Conservation (phyloP, 1,284 basidiomycete species). For the Hymenochaete sp. region DNA sequence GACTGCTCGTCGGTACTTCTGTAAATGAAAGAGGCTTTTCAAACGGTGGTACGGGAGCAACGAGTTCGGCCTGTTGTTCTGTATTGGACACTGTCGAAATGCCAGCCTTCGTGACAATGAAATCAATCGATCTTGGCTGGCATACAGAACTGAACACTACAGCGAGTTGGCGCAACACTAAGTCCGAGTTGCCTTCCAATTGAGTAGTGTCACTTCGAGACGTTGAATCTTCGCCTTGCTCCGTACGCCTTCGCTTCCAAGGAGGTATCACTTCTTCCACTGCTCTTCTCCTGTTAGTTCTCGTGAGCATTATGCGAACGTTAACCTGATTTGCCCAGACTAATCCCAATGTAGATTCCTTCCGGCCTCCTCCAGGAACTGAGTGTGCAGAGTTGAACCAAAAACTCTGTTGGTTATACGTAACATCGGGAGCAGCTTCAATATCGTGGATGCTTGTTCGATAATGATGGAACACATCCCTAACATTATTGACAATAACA, state of each 20-base stretch:
- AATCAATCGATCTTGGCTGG: conserved; percentile 56
- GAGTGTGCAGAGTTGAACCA: conserved; percentile 66
- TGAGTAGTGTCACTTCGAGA: conserved; percentile 11
- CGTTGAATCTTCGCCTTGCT: no score
- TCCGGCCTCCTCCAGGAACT: conserved; percentile 46
- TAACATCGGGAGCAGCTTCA: conserved; percentile 26
- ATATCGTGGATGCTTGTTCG: conserved; percentile 19
- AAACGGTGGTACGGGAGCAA: no score
- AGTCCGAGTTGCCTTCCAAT: conserved; percentile 26
- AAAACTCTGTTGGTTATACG: conserved; percentile 67
- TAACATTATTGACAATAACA: conserved; percentile 80
- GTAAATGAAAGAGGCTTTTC: no score
- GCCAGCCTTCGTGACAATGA: conserved; percentile 55
- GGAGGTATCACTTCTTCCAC: conserved; percentile 32
- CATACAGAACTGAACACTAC: conserved; percentile 70
- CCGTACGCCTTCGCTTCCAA: conserved; percentile 30
- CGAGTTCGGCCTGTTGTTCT: no score
- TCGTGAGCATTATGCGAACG: conserved; percentile 69
- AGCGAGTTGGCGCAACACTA: conserved; percentile 56
- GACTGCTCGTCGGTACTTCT: conserved; percentile 12
- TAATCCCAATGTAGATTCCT: conserved; percentile 79
- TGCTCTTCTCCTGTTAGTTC: conserved; percentile 62
- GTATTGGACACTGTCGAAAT: conserved; percentile 38
- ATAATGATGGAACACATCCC: conserved; percentile 54
- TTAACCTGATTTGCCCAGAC: conserved; percentile 90